Conservation (phyloP, 2,329 filamentous ascomycete genomes). For the Aspergillus cejpii region DNA sequence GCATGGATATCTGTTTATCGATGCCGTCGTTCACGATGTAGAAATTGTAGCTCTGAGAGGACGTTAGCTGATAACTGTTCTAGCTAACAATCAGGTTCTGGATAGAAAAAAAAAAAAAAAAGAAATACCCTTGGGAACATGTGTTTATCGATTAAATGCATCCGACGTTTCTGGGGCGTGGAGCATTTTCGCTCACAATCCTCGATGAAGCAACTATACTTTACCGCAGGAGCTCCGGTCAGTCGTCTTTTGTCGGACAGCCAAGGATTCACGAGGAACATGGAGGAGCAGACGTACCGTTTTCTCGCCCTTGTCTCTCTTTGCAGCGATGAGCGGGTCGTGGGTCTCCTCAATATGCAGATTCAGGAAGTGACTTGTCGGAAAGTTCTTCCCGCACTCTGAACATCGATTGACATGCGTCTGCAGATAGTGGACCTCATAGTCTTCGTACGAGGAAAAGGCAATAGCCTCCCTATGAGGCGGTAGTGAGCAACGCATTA, state of each 20-base stretch:
- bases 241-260: constrained; percentile 1
- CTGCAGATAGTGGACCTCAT: constrained; percentile 78
- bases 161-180: constrained; percentile 72
- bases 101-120: too few relatives aligned
- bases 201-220: constrained; percentile 88
- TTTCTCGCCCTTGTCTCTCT: constrained; percentile 73
- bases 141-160: constrained; percentile 92
- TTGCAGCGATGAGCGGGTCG: constrained; percentile 68
- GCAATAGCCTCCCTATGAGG: constrained; percentile 64
- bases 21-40: constrained; percentile 82
- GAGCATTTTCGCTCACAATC: constrained; percentile 78
- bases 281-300: constrained; percentile 53
- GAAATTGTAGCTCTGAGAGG: constrained; percentile 67
- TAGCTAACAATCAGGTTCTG: background rate
- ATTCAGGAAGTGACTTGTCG: constrained; percentile 69
- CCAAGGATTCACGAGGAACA: background rate
- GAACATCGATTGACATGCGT: constrained; percentile 76
- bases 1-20: constrained; percentile 71
- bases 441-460: constrained; percentile 71
- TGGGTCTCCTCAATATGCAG: constrained; percentile 90
- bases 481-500: constrained; percentile 75
- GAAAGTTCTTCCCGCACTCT: constrained; percentile 81
- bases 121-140: constrained; percentile 62
- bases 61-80: background rate
- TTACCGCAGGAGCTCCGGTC: constrained; percentile 28